Conservation (phyloP, 257 asterid species). For the Leonotis leonurus region DNA sequence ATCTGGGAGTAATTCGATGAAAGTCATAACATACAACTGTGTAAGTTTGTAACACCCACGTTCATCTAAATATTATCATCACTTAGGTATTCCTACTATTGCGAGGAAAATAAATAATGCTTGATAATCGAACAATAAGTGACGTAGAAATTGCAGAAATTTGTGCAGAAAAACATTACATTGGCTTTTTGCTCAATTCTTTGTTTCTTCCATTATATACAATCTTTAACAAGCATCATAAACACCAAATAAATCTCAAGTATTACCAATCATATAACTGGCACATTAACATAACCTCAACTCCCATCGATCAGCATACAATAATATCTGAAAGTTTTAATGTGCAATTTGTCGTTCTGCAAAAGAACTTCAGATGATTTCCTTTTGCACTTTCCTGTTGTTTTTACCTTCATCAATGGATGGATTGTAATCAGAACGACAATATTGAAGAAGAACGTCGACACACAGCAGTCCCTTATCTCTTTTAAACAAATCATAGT, state of each 20-base stretch:
- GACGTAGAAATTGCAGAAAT: too few species aligned
- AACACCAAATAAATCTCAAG: background rate
- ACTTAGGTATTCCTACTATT: too few species aligned
- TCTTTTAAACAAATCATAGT: slow-evolving; percentile 12
- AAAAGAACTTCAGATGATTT: slow-evolving; percentile 10
- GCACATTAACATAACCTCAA: slow-evolving; percentile 2
- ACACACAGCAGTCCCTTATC: background rate
- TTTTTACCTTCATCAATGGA: slow-evolving; percentile 8
- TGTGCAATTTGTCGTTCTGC: slow-evolving; percentile 11
- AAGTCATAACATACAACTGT: too few species aligned
- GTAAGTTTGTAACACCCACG: too few species aligned
- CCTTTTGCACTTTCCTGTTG: too few species aligned
- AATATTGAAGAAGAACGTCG: slow-evolving; percentile 10
- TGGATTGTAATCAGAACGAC: slow-evolving; percentile 15
- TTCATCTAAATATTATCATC: too few species aligned
- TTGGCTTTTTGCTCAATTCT: background rate
- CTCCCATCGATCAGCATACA: slow-evolving; percentile 21
- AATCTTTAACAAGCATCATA: background rate
- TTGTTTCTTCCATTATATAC: background rate
- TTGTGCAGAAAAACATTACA: background rate
- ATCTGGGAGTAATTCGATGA: too few species aligned
- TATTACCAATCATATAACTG: background rate
- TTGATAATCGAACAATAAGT: too few species aligned
- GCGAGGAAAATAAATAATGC: too few species aligned
- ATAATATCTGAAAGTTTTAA: slow-evolving; percentile 10